Evolutionary conservation across 495 filamentous ascomycete species (phyloP), one percentile per base, ranked within the genome.

Genomic region (Xylaria nigripes): DNA sequence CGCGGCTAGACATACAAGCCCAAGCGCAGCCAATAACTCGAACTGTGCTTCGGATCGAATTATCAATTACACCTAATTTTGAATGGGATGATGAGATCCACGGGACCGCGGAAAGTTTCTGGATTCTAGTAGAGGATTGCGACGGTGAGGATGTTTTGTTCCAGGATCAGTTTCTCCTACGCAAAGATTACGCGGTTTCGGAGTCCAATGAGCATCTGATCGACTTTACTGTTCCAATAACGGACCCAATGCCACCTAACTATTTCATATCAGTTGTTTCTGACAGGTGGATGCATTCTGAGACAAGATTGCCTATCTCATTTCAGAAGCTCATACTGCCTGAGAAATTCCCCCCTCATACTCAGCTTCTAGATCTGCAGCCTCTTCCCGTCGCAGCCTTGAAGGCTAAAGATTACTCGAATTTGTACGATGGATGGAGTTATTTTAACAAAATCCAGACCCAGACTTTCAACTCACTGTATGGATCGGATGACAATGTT

Each of bases 381-480:
- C 88, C 90, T 19, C 78, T 96, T 19, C 90, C 90, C 0, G 85
- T 96, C 24, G 78, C 86, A 23, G 90, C 90, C 1, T 68, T 99
- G 47, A 97, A 97, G 77, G 81, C 79, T 19, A 81, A 86, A 46
- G 92, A 97, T 42, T 96, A 83, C 61, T 77, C 85, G 50, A 76
- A 78, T 18, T 75, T 99, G 15, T 99, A 96, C 62, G 83, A 88
- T 7, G 76, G 87, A 32, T 95, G 87, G 85, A 79, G 85, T 38
- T 82, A 84, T 43, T 99, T 97, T 78, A 97, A 97, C 74, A 95
- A 94, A 72, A 83, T 97, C 18, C 94, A 99, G 63, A 96, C 92
- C 3, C 93, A 99, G 63, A 88, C 90, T 0, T 97, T 96, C 75
- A 94, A 95, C 68, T 86, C 88, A 0, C 78, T 99, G 2, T 96